Evolutionary conservation across 805 yeast genomes (phyloP).

Genomic region (Torulaspora microellipsoides): DNA sequence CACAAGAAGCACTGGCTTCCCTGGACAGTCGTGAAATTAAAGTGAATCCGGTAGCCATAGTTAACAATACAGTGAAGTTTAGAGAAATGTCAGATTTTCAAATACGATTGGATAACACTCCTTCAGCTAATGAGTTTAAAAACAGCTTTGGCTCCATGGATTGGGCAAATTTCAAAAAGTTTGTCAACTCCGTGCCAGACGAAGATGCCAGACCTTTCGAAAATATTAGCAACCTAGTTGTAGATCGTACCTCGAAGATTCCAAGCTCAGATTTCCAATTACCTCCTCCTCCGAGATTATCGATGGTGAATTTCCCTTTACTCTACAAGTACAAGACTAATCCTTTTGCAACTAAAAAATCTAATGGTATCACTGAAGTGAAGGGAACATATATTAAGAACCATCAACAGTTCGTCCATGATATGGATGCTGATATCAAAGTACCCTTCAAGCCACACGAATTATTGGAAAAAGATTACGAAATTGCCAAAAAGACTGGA

Average conservation of each 20-base stretch:
- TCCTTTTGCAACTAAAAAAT: constrained; percentile 49
- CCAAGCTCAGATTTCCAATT: constrained; percentile 37
- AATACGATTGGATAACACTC: constrained; percentile 53
- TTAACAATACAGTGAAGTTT: constrained; percentile 67
- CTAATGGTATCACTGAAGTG: constrained; percentile 47
- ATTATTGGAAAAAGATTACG: constrained; percentile 45
- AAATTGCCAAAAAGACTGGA: constrained; percentile 32
- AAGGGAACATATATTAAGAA: constrained; percentile 41
- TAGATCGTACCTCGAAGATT: constrained; percentile 20
- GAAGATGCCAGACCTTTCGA: constrained; percentile 38
- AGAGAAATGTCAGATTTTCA: constrained; percentile 90
- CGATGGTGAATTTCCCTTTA: constrained; percentile 71
- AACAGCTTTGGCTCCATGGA: constrained; percentile 29
- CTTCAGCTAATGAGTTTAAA: constrained; percentile 39
- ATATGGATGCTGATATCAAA: constrained; percentile 41
- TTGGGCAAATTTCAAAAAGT: constrained; percentile 30
- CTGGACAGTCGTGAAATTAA: constrained; percentile 36
- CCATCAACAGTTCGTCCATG: constrained; percentile 42
- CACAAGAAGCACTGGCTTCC: constrained; percentile 41
- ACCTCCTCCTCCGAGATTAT: constrained; percentile 84
- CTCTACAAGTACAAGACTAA: constrained; percentile 75
- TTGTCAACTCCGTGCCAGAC: constrained; percentile 35
- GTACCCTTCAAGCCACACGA: constrained; percentile 50
- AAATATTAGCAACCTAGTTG: constrained; percentile 26
- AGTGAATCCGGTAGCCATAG: constrained; percentile 59